Evolutionary conservation across 257 asterid genomes (phyloP).

Genomic region (Verbascum thapsus): DNA sequence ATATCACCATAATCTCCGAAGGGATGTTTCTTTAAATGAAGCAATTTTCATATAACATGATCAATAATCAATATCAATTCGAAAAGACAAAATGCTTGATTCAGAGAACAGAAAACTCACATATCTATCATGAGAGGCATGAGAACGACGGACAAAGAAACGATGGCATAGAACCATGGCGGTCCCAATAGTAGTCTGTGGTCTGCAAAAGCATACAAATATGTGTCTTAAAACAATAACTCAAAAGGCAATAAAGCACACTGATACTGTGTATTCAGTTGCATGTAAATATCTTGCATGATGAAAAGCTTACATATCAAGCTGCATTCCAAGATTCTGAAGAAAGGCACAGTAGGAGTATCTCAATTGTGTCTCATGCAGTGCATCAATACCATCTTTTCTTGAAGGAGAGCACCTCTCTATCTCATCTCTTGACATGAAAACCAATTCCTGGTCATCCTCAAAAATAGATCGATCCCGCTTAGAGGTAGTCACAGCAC

Average conservation of each 20-base stretch:
- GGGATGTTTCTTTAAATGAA: not conserved
- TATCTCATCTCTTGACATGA: conserved; percentile 88
- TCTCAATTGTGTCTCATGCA: conserved; percentile 80
- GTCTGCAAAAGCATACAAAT: conserved; percentile 53
- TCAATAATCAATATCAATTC: not conserved
- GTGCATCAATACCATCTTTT: conserved; percentile 85
- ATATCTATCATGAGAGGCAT: conserved; percentile 95
- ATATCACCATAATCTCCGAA: conserved; percentile 1
- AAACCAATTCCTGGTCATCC: conserved; percentile 56
- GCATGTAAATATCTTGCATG: conserved; percentile 7
- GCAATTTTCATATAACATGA: conserved; percentile 6
- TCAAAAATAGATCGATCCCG: conserved; percentile 72
- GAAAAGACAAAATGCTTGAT: not conserved
- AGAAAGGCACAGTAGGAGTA: conserved; percentile 91
- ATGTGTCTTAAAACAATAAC: not conserved
- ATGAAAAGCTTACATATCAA: conserved; percentile 73
- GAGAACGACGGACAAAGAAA: conserved; percentile 85
- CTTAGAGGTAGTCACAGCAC: conserved; percentile 50
- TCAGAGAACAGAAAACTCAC: conserved; percentile 48
- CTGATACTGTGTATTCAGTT: not conserved
- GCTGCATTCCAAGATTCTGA: conserved; percentile 82
- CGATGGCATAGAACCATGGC: conserved; percentile 98
- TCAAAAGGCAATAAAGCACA: not conserved
- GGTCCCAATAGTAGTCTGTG: conserved; percentile 91
- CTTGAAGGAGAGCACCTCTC: conserved; percentile 91